Base-by-base conservation (phyloP, 805 yeast species). In the Wickerhamomyces chaumierensis region DNA sequence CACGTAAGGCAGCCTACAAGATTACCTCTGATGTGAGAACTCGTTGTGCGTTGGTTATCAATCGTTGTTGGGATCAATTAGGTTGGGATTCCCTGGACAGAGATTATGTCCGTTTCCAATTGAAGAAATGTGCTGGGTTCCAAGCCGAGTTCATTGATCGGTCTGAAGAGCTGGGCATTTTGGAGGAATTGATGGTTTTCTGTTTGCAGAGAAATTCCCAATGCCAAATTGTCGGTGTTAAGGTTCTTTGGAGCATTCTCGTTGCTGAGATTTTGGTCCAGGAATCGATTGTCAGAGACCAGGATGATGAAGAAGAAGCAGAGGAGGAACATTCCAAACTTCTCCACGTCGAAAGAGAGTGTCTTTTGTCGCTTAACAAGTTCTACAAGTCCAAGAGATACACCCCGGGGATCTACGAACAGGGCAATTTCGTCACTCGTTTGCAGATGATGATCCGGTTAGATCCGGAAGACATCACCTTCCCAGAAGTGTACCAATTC, bases 31-130 rank as follows among this genome's bases (percentile, higher is more conserved):
- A 73, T 48, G 60, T 83, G 45, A 68, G 94, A 44, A 66, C 68
- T 12, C 63, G 80, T 43, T 68, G 79, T 34, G 74, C 86, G 0
- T 46, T 45, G 13, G 56, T 83, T 34, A 48, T 85, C 12, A 64
- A 68, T 40, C 69, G 66, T 38, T 67, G 75, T n/a, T 86, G 96
- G 96, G 78, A 78, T 43, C 61, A 70, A 12, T 63, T 86, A 37
- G 92, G 86, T 16, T 69, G 78, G 74, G 73, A 71, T 12, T 68
- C 77, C 3, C 56, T 69, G 18, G 66, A 68, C 16, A 78, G 71
- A 23, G 81, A 76, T 45, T 51, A 61, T 21, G 58, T 52, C 3
- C 60, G 84, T 44, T 84, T 80, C 59, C 79, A 77, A 37, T 53
- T 84, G 34, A 65, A 63, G 33, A 65, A 65, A 46, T 71, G 77